Conservation (phyloP, 768 basidiomycete genomes). For the Panaeolus cyanescens region DNA sequence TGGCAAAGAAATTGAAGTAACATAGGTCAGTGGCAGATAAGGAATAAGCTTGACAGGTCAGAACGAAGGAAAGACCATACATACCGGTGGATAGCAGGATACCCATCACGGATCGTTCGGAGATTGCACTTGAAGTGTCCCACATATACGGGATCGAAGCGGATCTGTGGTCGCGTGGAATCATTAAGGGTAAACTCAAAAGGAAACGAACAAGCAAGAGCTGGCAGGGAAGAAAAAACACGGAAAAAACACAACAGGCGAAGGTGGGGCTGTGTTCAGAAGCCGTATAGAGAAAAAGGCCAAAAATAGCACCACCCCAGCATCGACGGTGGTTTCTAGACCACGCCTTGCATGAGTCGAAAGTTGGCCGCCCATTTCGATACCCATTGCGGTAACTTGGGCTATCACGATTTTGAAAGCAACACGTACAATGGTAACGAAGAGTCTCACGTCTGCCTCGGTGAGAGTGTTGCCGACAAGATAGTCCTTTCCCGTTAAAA, state of each 20-base stretch:
- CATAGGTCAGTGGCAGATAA: background rate
- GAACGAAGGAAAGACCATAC: conserved; percentile 15
- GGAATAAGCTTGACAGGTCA: background rate
- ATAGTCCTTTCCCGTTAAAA: conserved; percentile 78
- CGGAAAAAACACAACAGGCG: background rate
- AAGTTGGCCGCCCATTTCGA: background rate
- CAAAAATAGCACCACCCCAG: background rate
- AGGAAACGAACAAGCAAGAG: background rate
- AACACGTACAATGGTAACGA: conserved; percentile 82
- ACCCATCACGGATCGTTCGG: conserved; percentile 81
- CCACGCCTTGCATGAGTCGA: background rate
- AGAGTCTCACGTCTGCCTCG: conserved; percentile 85
- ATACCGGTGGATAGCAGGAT: conserved; percentile 76
- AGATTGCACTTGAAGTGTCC: conserved; percentile 95
- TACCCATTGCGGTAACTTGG: background rate
- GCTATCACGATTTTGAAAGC: background rate
- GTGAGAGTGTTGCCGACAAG: conserved; percentile 84
- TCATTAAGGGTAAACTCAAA: background rate
- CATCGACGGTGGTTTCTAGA: background rate
- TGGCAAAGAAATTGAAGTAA: background rate
- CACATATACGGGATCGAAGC: conserved; percentile 90
- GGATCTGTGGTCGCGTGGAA: conserved; percentile 47
- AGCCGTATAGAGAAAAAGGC: background rate
- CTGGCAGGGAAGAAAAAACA: background rate
- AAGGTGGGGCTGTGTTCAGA: background rate